Base-by-base conservation (phyloP, 1,284 basidiomycete species). In the Trichosporon faecale region DNA sequence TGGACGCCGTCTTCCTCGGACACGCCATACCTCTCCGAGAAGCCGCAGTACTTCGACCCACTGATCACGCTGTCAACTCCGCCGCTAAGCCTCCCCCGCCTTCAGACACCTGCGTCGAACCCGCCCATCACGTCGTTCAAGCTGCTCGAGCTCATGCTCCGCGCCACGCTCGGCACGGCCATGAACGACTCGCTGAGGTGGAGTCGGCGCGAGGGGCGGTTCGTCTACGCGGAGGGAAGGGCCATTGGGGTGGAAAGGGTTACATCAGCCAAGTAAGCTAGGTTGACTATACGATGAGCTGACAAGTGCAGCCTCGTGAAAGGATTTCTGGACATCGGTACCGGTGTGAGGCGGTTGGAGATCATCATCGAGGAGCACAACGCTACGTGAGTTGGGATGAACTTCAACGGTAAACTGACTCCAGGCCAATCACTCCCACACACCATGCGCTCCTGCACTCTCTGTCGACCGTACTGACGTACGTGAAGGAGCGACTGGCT, bases 391-490 rank as follows among this genome's bases (percentile, higher is more conserved):
- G 79, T 72, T 4, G 0, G 27, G 12, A 6, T 57, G 14, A 23
- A 7, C 8, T 25, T 37, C 31, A 37, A 9, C 35, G 31, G 61
- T 49, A 18, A 23, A 68, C 61, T 72, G 16, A 64, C 23, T 44
- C 0, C 64, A 82, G 81, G 11, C 75, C 77, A 0, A 65, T 80
- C 21, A 81, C 81, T 0, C 76, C 80, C 0, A 82, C 81, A 0
- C 81, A 82, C 70, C 82, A 82, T 61, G 80, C 81, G 0, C 72
- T 83, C 0, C 68, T 81, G 12, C 75, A 81, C 68, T 76, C 76
- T 4, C 68, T 81, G 2, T 77, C 77, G 60, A 78, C 77, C 0
- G 77, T 79, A 33, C 66, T 82, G 11, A 77, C 77, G 0, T 79
- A 76, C 67, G 71, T 82, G 68, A 78, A 77, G 64, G 73, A 77